Evolutionary conservation across 208 protist genomes (phyloP).

Genomic region (Leishmania mexicana): DNA sequence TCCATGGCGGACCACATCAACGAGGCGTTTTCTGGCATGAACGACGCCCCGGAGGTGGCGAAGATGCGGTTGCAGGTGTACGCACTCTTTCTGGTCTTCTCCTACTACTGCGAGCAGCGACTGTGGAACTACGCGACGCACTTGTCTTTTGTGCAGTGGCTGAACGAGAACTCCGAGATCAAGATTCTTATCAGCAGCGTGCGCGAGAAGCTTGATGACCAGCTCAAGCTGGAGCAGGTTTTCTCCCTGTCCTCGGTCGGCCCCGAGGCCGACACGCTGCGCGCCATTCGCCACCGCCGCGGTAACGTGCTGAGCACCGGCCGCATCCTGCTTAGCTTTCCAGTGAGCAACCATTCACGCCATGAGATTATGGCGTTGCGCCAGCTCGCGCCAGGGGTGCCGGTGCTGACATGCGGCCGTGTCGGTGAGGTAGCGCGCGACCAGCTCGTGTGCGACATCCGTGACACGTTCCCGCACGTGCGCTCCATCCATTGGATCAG

Average conservation of each 20-base stretch:
- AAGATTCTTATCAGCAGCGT: slow-evolving; percentile 73
- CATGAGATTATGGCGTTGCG: slow-evolving; percentile 49
- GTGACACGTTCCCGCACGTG: slow-evolving; percentile 53
- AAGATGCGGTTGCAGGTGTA: slow-evolving; percentile 88
- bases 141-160: slow-evolving; percentile 66
- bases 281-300: slow-evolving; percentile 56
- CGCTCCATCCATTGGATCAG: slow-evolving; percentile 77
- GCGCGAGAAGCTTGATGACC: slow-evolving; percentile 71
- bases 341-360: slow-evolving; percentile 32
- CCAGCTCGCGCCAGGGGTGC: slow-evolving; percentile 79
- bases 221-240: slow-evolving; percentile 75
- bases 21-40: slow-evolving; percentile 64
- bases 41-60: slow-evolving; percentile 57
- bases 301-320: slow-evolving; percentile 85
- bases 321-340: slow-evolving; percentile 79
- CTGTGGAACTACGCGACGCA: slow-evolving; percentile 73
- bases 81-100: slow-evolving; percentile 86
- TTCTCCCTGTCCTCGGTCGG: slow-evolving; percentile 39
- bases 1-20: slow-evolving; percentile 87
- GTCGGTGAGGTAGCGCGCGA: slow-evolving; percentile 40
- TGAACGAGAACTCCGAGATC: slow-evolving; percentile 67
- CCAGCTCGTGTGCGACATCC: slow-evolving; percentile 56
- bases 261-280: slow-evolving; percentile 50
- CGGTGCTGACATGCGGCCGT: slow-evolving; percentile 84
- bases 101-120: slow-evolving; percentile 90